phyloP scores from a whole-genome alignment of 345 rosid genomes.

The Eucalyptus regnans region DNA sequence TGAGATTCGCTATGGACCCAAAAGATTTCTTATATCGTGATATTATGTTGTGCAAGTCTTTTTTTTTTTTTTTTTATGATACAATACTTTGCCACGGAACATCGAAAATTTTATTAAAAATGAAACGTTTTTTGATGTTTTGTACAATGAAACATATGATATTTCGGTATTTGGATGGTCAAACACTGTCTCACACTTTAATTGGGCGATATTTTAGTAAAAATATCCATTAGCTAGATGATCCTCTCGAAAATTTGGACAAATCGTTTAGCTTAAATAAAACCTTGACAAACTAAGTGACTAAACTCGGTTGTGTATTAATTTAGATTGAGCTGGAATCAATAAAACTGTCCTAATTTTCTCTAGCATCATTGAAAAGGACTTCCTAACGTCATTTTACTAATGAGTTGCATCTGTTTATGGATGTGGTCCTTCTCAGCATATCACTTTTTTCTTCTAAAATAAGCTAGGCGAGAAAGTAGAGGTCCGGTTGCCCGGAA shows the following conservation, averaged over 20 bases:
- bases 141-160: background rate
- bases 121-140: background rate
- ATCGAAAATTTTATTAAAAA: background rate
- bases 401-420: background rate
- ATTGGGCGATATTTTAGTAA: background rate
- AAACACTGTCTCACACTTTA: background rate
- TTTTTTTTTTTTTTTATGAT: background rate
- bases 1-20: background rate
- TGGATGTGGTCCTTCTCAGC: too few relatives aligned
- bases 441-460: background rate
- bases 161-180: accelerated
- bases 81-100: accelerated
- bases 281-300: background rate
- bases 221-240: background rate
- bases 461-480: background rate
- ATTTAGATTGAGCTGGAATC: background rate
- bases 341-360: background rate
- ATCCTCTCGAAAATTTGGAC: background rate
- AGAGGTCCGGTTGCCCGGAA: background rate
- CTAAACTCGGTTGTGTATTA: background rate
- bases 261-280: background rate
- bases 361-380: background rate
- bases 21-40: background rate
- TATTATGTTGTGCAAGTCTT: background rate
- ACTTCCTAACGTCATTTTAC: background rate